These are phyloP conservation scores for Aspergillus affinis DNA, from an alignment of 495 filamentous ascomycete genomes.

Conservation along the genomic window DNA sequence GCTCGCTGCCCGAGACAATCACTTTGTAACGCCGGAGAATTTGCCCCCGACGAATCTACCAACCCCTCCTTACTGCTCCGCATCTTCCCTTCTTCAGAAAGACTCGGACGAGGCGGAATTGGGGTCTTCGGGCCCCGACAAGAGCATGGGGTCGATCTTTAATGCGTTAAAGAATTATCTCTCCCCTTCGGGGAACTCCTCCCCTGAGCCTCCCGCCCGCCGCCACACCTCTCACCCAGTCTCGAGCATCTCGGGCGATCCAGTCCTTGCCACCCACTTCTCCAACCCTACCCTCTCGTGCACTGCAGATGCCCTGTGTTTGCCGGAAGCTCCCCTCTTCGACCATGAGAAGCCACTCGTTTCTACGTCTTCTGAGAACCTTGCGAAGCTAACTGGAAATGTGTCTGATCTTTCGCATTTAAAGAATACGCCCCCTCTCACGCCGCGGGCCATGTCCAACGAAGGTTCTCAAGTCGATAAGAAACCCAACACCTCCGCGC, in stretches of 20 bases:
- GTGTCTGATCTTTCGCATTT: conserved; percentile 54
- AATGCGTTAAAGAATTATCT: conserved; percentile 45
- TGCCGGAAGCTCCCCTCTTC: conserved; percentile 52
- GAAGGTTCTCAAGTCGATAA: conserved; percentile 45
- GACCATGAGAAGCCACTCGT: conserved; percentile 51
- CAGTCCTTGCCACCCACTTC: conserved; percentile 69
- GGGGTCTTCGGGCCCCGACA: conserved; percentile 33
- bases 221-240: conserved; percentile 59
- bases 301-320: conserved; percentile 55
- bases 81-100: conserved; percentile 44
- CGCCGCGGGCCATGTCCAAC: conserved; percentile 80
- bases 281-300: conserved; percentile 67
- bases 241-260: conserved; percentile 64
- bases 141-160: conserved; percentile 39
- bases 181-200: conserved; percentile 28
- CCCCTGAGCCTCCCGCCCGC: conserved; percentile 41
- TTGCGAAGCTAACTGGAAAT: conserved; percentile 86
- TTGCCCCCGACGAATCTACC: conserved; percentile 34
- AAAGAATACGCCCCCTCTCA: conserved; percentile 90
- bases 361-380: conserved; percentile 62
- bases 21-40: conserved; percentile 24
- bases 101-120: conserved; percentile 42
- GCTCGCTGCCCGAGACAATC: conserved; percentile 18
- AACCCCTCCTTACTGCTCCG: conserved; percentile 43
- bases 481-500: conserved; percentile 33